Evolutionary conservation across 331 rosid genomes (phyloP), one percentile per base, ranked within the genome.

Genomic region (Quercus phellos): DNA sequence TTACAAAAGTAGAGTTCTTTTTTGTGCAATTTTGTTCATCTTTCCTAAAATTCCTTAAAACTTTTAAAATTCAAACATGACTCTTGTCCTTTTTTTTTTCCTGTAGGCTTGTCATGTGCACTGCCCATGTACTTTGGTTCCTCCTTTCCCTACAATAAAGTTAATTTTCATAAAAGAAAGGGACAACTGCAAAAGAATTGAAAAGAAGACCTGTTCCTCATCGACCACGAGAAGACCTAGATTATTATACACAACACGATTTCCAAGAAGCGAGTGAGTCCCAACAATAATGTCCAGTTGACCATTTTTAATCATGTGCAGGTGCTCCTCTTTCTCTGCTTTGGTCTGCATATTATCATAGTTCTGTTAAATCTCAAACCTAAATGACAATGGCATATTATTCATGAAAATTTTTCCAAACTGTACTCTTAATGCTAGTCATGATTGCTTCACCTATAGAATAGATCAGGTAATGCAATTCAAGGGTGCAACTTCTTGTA

Each of bases 191-290:
- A 77, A 73, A 55, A 58, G 75, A 55, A 75, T 56, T 38, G 2
- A 26, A 67, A 34, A 53, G 78, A 56, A 77, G 77, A 94, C 97
- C 98, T 94, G 98, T 83, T 94, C 98, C 85, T 94, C 99, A 68
- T 94, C 98, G 73, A 94, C 98, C 66, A 94, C 98, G 61, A 94
- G 96, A 78, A 94, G 81, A 78, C 98, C 98, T 54, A 94, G 89
- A 77, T 92, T 94, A 90, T 69, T 94, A 75, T 94, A 92, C 59
- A 82, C 92, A 73, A 92, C 99, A 66, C 97, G 97, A 59, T 81
- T 89, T 85, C 98, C 99, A 17, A 94, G 94, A 80, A 94, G 99
- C 16, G 99, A 74, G 86, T 94, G 97, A 74, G 99, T 92, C 75
- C 99, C 99, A 75, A 94, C 96, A 78, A 92, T 85, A 71, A 94